phyloP scores from a whole-genome alignment of 2,329 filamentous ascomycete species.

The Chrysosporium keratinophilum region DNA sequence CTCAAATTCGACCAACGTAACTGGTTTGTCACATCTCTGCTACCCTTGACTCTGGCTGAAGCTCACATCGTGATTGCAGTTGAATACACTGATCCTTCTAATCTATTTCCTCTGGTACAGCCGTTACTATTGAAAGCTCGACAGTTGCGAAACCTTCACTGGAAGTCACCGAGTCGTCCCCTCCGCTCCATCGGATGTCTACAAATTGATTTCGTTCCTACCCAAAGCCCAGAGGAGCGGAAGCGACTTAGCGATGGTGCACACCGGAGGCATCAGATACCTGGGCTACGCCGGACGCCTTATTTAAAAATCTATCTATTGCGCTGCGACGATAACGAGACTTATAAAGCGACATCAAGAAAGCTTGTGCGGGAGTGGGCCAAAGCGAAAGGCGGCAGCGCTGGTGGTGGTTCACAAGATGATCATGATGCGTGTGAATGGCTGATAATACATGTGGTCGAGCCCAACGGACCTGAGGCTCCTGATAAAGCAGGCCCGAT shows the following conservation, averaged over 20 bases:
- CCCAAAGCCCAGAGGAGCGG: slow-evolving; percentile 38
- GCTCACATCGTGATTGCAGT: slow-evolving; percentile 44
- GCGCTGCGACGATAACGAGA: slow-evolving; percentile 89
- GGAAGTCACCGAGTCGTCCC: slow-evolving; percentile 88
- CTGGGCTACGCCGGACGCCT: slow-evolving; percentile 79
- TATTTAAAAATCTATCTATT: slow-evolving; percentile 87
- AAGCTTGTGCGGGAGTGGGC: slow-evolving; percentile 84
- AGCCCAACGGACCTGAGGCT: slow-evolving; percentile 67
- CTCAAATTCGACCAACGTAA: slow-evolving; percentile 61
- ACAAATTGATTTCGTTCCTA: slow-evolving; percentile 73
- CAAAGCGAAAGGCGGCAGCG: slow-evolving; percentile 55
- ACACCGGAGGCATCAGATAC: slow-evolving; percentile 82
- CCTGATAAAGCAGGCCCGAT: slow-evolving; percentile 56
- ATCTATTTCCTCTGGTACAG: slow-evolving; percentile 72
- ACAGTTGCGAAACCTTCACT: slow-evolving; percentile 84
- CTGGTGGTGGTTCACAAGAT: slow-evolving; percentile 47
- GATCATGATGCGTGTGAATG: slow-evolving; percentile 96
- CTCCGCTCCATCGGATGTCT: slow-evolving; percentile 87
- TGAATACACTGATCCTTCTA: slow-evolving; percentile 90
- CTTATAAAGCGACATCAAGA: slow-evolving; percentile 71
- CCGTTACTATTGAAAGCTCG: slow-evolving; percentile 67
- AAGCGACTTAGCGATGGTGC: slow-evolving; percentile 30
- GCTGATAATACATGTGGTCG: slow-evolving; percentile 87
- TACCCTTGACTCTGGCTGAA: slow-evolving; percentile 1
- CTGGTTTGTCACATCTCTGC: slow-evolving; percentile 42